phyloP scores from a whole-genome alignment of 2,329 filamentous ascomycete species.

The Stemphylium lycopersici region DNA sequence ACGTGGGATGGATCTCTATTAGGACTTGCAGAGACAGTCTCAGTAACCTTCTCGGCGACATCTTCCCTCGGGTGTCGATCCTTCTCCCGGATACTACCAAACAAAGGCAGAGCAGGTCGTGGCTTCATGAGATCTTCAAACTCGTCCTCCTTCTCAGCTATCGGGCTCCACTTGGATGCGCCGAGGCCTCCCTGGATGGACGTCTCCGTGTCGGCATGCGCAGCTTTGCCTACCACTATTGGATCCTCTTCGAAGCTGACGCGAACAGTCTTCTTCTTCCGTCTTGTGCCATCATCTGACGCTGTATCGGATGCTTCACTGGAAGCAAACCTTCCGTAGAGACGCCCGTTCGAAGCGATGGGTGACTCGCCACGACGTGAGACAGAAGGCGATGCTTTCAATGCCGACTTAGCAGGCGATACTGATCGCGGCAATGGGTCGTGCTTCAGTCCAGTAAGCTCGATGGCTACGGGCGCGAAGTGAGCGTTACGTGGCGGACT shows the following conservation, averaged over 20 bases:
- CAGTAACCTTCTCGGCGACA: conserved; percentile 60
- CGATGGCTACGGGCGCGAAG: conserved; percentile 65
- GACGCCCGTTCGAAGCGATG: conserved; percentile 60
- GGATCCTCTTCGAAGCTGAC: conserved; percentile 82
- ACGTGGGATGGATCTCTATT: conserved; percentile 53
- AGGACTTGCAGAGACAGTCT: conserved; percentile 48
- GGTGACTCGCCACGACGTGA: conserved; percentile 52
- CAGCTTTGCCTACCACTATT: conserved; percentile 58
- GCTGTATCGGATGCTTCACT: conserved; percentile 64
- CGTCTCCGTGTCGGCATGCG: conserved; percentile 29
- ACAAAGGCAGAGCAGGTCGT: conserved; percentile 74
- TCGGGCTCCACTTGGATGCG: conserved; percentile 54
- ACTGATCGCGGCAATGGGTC: conserved; percentile 72
- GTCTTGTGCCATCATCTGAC: conserved; percentile 51
- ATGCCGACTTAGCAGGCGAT: conserved; percentile 77
- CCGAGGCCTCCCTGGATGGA: conserved; percentile 30
- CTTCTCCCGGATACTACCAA: conserved; percentile 74
- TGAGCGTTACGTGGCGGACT: conserved; percentile 73
- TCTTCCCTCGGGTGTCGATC: conserved; percentile 58
- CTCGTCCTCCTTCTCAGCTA: conserved; percentile 61
- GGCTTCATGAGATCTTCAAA: conserved; percentile 72
- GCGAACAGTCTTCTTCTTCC: conserved; percentile 65
- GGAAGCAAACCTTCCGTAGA: conserved; percentile 50
- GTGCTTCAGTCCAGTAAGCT: conserved; percentile 63
- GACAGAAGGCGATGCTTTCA: conserved; percentile 69